Evolutionary conservation across 225 moss, liverwort and hornwort species (phyloP).

Genomic region (Polytrichum formosum): DNA sequence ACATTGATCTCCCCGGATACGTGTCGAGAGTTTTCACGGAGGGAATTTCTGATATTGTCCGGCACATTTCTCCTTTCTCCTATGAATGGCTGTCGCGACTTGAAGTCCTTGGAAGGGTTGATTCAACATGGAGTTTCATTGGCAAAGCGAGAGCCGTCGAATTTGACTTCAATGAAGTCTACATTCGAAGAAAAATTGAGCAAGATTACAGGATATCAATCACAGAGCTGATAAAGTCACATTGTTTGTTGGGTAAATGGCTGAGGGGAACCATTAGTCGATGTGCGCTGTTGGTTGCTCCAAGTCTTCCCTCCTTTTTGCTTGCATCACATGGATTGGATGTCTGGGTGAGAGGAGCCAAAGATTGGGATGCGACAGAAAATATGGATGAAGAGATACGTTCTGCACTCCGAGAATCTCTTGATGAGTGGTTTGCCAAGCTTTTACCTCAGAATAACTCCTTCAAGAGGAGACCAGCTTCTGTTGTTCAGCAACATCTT

Average conservation of each 20-base stretch:
- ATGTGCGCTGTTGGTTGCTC: conserved; percentile 34
- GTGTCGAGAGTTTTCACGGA: conserved; percentile 13
- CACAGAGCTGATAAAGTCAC: conserved; percentile 10
- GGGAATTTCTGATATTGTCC: conserved; percentile 31
- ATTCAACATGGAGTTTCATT: conserved; percentile 23
- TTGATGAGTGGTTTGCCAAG: conserved; percentile 37
- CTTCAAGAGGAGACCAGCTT: conserved; percentile 1
- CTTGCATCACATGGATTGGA: conserved; percentile 15
- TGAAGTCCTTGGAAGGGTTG: conserved; percentile 29
- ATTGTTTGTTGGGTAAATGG: conserved; percentile 11
- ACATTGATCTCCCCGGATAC: conserved; percentile 11
- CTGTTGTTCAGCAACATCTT: conserved; percentile 35
- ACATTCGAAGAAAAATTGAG: conserved; percentile 14
- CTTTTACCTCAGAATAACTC: conserved; percentile 10
- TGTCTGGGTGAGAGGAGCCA: conserved; percentile 29
- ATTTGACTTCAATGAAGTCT: conserved; percentile 25
- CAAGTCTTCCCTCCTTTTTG: conserved; percentile 41
- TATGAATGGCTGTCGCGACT: conserved; percentile 40
- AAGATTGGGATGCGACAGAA: conserved; percentile 29
- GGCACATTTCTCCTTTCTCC: conserved; percentile 25
- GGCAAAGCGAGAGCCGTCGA: conserved; percentile 23
- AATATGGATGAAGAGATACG: conserved; percentile 29
- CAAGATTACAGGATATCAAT: conserved; percentile 19
- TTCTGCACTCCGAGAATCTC: conserved; percentile 26
- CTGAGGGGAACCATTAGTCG: conserved; percentile 21